Evolutionary conservation across 164 flowering plant genomes (phyloP).

Genomic region (Hamamelis virginiana): DNA sequence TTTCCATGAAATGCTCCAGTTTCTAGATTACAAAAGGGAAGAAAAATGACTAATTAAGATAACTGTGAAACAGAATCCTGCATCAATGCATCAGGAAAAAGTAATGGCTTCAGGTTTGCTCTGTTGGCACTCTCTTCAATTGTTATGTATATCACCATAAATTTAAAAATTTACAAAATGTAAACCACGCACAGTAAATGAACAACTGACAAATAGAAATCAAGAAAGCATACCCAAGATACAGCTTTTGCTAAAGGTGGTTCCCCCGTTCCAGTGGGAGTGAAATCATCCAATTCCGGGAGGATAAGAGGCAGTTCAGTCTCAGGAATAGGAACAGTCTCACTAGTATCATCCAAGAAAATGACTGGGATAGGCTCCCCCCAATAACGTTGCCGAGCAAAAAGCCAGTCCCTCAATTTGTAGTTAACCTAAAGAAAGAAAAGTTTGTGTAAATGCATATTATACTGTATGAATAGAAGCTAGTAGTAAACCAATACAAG

Average conservation of each 20-base stretch:
- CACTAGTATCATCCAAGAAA: constrained; percentile 65
- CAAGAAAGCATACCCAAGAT: constrained; percentile 64
- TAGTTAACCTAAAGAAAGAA: constrained; percentile 65
- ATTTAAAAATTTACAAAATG: background rate
- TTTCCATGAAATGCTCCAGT: background rate
- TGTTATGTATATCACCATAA: background rate
- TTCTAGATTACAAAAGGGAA: background rate
- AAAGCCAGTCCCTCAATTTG: constrained; percentile 97
- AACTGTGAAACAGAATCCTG: background rate
- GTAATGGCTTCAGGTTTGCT: background rate
- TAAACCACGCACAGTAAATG: background rate
- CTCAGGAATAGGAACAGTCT: constrained; percentile 68
- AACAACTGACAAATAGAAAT: background rate
- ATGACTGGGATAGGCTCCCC: constrained; percentile 96
- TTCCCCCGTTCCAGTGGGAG: constrained; percentile 97
- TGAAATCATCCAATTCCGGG: constrained; percentile 95
- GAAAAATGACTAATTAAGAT: background rate
- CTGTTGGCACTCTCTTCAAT: background rate
- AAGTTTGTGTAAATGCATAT: constrained; percentile 1
- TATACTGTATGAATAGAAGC: background rate
- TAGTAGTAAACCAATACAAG: background rate
- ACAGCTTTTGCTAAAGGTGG: constrained; percentile 87
- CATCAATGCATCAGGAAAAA: background rate
- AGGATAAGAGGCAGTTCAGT: constrained; percentile 77
- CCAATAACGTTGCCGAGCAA: constrained; percentile 98